Evolutionary conservation across 2,329 filamentous ascomycete species (phyloP), one percentile per base, ranked within the genome.

Genomic region (Stemphylium lycopersici): DNA sequence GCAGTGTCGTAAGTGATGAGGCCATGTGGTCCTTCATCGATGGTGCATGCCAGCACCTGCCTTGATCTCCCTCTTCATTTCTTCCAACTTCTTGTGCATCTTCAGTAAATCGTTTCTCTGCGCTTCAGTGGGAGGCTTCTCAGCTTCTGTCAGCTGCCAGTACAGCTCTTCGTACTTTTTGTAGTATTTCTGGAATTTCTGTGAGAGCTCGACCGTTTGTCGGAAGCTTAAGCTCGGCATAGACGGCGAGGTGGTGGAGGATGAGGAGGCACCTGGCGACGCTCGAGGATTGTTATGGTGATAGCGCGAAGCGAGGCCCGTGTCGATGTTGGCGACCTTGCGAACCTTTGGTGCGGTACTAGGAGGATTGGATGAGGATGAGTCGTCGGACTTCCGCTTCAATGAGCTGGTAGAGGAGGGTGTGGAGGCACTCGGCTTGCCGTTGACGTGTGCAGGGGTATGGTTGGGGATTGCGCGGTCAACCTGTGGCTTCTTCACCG

Each of bases 1-100:
- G 56, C 48, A 40, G 43, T 40, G 41, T 49, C 47, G 31, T 52
- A 33, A 47, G 48, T 26, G 39, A 36, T 36, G 32, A 40, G 38
- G 36, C 33, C 32, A 15, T 31, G 22, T 52, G 18, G 20, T 51
- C 33, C 38, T 48, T 63, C 58, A 71, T 33, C 63, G 68, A 47
- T 68, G 64, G 46, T 68, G 63, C 49, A 65, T 48, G 15, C 67
- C 64, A 32, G 69, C 71, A 51, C 75, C 65, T 57, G 77, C 63
- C 63, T 75, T 69, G 57, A 87, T 86, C 66, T 85, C 82, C 55
- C 78, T 73, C 75, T 87, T 87, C 80, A 85, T 83, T 60, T 78
- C 77, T 63, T 81, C 78, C 41, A 86, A 70, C 61, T 78, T 77
- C 61, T 74, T 71, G 68, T 85, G 83, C 79, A 84, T 83, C 54